A percentile compares a stretch with the other conserved stretches of the same genome.
Conservation (phyloP, 176 grass and related monocot species). For the Aegilops umbellulata region DNA sequence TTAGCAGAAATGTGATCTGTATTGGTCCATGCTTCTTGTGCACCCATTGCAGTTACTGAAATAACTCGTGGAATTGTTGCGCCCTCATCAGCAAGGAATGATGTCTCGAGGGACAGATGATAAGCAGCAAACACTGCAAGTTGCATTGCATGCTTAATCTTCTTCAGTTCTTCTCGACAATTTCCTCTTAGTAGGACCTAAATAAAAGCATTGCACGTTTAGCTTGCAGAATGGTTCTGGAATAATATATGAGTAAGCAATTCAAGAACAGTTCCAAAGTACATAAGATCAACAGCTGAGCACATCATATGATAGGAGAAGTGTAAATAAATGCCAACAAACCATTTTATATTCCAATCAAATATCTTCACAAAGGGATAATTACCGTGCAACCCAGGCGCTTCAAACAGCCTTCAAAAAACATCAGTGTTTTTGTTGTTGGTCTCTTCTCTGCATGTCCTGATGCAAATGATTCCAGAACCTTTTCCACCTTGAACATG, state of each 20-base stretch:
- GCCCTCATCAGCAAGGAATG: slow-evolving; percentile 87
- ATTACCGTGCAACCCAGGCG: slow-evolving; percentile 96
- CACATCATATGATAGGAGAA: not conserved
- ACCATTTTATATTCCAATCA: not conserved
- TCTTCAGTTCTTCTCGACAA: slow-evolving; percentile 74
- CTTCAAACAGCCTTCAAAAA: slow-evolving; percentile 85
- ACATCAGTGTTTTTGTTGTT: slow-evolving; percentile 76
- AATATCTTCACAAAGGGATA: not conserved
- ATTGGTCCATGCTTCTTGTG: slow-evolving; percentile 15
- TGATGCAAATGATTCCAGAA: slow-evolving; percentile 41
- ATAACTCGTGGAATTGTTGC: slow-evolving; percentile 52
- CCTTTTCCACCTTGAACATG: slow-evolving; percentile 79
- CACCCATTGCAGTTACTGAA: slow-evolving; percentile 19
- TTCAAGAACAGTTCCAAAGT: not conserved
- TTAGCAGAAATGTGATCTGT: slow-evolving; percentile 7
- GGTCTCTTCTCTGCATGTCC: slow-evolving; percentile 43
- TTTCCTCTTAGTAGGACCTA: slow-evolving; percentile 77
- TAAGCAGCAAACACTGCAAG: slow-evolving; percentile 87
- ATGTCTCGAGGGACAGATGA: slow-evolving; percentile 80
- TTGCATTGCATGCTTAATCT: slow-evolving; percentile 62
- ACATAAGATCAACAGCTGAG: not conserved
- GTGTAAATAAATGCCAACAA: not conserved
- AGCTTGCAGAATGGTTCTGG: slow-evolving; percentile 4
- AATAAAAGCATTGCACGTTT: slow-evolving; percentile 18
- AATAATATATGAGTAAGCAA: slow-evolving; percentile 7